Base-by-base conservation (phyloP, 2,329 filamentous ascomycete genomes). In the Aureobasidium subglaciale region DNA sequence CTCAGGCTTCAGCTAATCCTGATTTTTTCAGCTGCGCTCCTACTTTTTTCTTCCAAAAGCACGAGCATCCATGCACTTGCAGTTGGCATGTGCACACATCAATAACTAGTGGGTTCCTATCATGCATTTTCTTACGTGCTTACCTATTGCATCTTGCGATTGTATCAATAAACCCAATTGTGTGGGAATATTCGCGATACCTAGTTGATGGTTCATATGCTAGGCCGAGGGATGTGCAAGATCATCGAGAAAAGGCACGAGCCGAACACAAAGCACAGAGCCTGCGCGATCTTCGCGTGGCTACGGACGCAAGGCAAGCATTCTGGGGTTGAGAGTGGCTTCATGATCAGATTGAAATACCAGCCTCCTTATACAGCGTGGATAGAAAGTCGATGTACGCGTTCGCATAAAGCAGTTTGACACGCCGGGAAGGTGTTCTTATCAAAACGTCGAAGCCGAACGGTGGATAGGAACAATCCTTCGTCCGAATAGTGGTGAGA, bases 11-110 rank as follows among this genome's bases (percentile, higher is more conserved):
- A 45, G 42, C 42, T 45, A 32, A 25, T 32, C 15, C 5, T 43
- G 40, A 22, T 32, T 32, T 9, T 16, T 37, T 45, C 42, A 45
- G 42, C 42, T 45, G 27, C 32, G 29, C n/a, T 24, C 42, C 45
- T 48, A 48, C 20, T 48, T 37, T 48, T 35, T 34, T 16, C 10
- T 9, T 10, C 25, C 22, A 24, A 24, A 53, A 22, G 48, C 48
- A 53, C 48, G 48, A 53, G 48, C 46, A 50, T 38, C 46, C 46
- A 53, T 40, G 48, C 48, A 53, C 35, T n/a, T 25, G 35, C 40
- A 53, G 25, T 9, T n/a, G 25, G 48, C 30, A 20, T 43, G 40
- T 43, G 40, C 40, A n/a, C n/a, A n/a, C n/a, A 43, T 35, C 29
- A 24, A 34, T 24, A 48, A 16, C 20, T 22, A 15, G 43, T 34